Conservation (phyloP, 2,329 filamentous ascomycete genomes). For the Cryphonectria naterciae region DNA sequence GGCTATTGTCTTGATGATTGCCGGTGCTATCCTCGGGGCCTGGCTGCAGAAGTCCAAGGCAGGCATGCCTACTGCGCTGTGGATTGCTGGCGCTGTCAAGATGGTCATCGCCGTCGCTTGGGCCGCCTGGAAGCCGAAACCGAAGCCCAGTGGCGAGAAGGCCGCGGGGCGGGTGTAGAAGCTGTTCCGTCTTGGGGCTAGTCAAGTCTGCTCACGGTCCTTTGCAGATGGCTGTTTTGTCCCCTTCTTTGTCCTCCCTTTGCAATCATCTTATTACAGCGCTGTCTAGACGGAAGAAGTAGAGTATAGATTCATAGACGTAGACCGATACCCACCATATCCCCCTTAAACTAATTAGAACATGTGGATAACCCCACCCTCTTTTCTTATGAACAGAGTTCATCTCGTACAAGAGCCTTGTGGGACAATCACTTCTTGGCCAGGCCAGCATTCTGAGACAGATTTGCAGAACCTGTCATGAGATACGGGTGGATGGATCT, state of each 20-base stretch:
- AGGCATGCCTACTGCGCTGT: slow-evolving; percentile 49
- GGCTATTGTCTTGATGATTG: slow-evolving; percentile 49
- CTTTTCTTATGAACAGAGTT: neutral
- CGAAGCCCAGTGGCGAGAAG: slow-evolving; percentile 7
- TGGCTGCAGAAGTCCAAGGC: slow-evolving; percentile 50
- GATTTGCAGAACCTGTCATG: neutral
- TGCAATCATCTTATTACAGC: neutral
- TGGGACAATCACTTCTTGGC: neutral
- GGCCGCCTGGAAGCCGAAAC: slow-evolving; percentile 32
- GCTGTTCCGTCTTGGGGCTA: neutral
- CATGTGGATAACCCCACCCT: neutral
- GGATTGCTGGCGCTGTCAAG: slow-evolving; percentile 52
- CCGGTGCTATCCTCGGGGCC: slow-evolving; percentile 51
- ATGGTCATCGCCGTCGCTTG: slow-evolving; percentile 41
- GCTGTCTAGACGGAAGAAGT: neutral
- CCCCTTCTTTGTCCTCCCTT: too few species aligned
- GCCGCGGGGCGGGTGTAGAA: neutral
- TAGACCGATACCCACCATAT: neutral
- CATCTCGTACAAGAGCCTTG: neutral
- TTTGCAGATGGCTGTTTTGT: neutral
- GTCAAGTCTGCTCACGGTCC: neutral
- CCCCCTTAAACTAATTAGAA: neutral
- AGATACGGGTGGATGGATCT: neutral
- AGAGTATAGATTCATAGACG: neutral
- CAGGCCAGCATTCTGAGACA: neutral